phyloP scores from a whole-genome alignment of 257 asterid genomes.

The Mitragyna speciosa region DNA sequence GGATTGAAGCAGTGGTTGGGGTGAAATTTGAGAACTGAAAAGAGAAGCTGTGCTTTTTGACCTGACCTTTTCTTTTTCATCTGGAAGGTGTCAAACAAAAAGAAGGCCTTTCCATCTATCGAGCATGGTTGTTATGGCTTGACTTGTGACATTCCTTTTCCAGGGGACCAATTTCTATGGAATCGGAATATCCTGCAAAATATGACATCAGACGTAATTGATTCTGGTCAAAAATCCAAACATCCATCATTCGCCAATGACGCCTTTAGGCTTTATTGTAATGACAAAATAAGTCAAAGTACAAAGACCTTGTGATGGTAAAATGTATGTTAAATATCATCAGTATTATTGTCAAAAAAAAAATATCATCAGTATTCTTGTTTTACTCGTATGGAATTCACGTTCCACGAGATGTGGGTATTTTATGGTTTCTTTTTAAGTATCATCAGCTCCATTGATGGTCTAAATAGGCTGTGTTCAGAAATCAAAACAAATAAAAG shows the following conservation, averaged over 20 bases:
- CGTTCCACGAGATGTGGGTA: not conserved
- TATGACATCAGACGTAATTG: not conserved
- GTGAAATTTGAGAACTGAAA: not conserved
- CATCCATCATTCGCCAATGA: slow-evolving; percentile 24
- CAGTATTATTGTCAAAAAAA: not conserved
- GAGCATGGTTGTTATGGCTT: slow-evolving; percentile 39
- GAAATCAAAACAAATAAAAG: too few species aligned
- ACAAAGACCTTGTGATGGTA: not conserved
- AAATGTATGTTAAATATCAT: not conserved
- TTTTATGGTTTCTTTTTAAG: not conserved
- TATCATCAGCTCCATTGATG: too few species aligned
- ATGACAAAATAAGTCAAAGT: not conserved
- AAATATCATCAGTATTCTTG: not conserved
- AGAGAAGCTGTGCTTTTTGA: slow-evolving; percentile 41
- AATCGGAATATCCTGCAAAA: slow-evolving; percentile 11
- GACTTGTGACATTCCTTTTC: slow-evolving; percentile 26
- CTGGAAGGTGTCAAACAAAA: not conserved
- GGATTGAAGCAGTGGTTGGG: slow-evolving; percentile 25
- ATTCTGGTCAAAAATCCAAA: not conserved
- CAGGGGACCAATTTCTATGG: slow-evolving; percentile 30
- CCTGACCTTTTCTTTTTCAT: slow-evolving; percentile 21
- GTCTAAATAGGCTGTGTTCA: too few species aligned
- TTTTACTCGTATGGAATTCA: not conserved
- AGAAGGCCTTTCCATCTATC: not conserved
- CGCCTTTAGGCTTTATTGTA: not conserved